These are phyloP conservation scores for Tulasnella sp. DNA, from an alignment of 768 basidiomycete species.

Conservation along the genomic window DNA sequence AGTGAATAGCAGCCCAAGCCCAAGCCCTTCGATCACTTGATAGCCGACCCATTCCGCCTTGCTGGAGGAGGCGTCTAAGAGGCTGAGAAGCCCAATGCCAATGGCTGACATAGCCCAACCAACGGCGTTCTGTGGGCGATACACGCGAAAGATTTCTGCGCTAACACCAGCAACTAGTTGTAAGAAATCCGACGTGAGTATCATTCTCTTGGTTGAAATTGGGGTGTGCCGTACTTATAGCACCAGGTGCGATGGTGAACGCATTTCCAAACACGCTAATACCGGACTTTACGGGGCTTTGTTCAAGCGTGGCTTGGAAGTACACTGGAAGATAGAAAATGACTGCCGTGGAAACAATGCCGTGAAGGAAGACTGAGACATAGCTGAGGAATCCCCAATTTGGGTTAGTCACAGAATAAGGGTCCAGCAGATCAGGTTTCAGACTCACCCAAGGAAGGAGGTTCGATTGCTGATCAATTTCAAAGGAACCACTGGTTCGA, in stretches of 20 bases:
- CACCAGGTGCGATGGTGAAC: constrained; percentile 41
- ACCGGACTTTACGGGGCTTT: constrained; percentile 39
- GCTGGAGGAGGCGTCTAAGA: background rate
- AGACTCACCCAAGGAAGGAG: constrained; percentile 33
- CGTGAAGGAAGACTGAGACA: no score
- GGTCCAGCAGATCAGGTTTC: background rate
- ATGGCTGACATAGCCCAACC: constrained; percentile 40
- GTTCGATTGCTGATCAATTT: constrained; percentile 38
- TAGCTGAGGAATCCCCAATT: background rate
- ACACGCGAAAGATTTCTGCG: constrained; percentile 39
- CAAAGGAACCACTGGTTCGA: constrained; percentile 32
- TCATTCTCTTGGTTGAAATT: background rate
- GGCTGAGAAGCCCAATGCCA: constrained; percentile 39
- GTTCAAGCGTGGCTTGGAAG: constrained; percentile 40
- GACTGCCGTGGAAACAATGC: background rate
- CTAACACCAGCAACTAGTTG: constrained; percentile 36
- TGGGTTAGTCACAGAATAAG: constrained; percentile 21
- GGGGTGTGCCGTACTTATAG: constrained; percentile 33
- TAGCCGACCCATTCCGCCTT: constrained; percentile 22
- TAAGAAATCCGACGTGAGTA: background rate
- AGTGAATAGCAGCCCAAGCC: constrained; percentile 23
- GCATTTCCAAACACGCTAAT: constrained; percentile 40
- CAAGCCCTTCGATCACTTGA: constrained; percentile 23
- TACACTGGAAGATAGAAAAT: constrained; percentile 33
- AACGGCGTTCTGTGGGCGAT: constrained; percentile 39